Base-by-base conservation (phyloP, 495 filamentous ascomycete species). In the Daldinia bambusicola region DNA sequence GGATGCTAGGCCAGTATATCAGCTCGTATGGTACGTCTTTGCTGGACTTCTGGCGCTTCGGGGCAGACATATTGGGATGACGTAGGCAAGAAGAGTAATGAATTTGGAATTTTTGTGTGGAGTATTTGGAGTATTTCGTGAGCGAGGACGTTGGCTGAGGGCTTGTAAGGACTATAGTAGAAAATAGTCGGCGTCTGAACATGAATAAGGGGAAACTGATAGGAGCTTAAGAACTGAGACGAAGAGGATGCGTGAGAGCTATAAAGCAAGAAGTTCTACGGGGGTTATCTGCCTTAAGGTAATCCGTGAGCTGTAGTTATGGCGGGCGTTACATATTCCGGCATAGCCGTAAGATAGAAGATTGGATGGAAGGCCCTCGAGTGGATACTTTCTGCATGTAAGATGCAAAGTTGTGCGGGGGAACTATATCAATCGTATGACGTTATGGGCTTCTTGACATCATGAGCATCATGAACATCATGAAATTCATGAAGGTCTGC, bases 1-100 rank as follows among this genome's bases (percentile, higher is more conserved):
- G 90, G 52, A 89, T 77, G 38, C 76, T 74, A 31, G 89, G 88
- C 84, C 87, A 89, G 83, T 92, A 91, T 76, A 89, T 77, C 43
- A 90, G 86, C 37, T 86, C 77, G 79, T 89, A 86, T 0, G 82
- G 79, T 30, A 78, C 77, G 55, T 81, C 79, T 73, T 82, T 82
- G 55, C 73, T 63, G 2, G 78, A 80, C 65, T 74, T 78, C n/a
- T 81, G 79, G 2, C 79, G 76, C 63, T 82, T 83, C 14, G 77
- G 45, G 6, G 80, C 61, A 18, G 75, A 74, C 75, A 77, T 77
- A 18, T 37, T 57, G 14, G 60, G 45, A 1, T 10, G 5, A 36
- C 26, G 32, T 4, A 7, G 30, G 12, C 4, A 16, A 32, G 22
- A 13, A 53, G 22, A 32, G 30, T n/a, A 31, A 26, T 14, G 12